Evolutionary conservation across 805 yeast species (phyloP).

Genomic region (Sugiyamaella chiloensis): DNA sequence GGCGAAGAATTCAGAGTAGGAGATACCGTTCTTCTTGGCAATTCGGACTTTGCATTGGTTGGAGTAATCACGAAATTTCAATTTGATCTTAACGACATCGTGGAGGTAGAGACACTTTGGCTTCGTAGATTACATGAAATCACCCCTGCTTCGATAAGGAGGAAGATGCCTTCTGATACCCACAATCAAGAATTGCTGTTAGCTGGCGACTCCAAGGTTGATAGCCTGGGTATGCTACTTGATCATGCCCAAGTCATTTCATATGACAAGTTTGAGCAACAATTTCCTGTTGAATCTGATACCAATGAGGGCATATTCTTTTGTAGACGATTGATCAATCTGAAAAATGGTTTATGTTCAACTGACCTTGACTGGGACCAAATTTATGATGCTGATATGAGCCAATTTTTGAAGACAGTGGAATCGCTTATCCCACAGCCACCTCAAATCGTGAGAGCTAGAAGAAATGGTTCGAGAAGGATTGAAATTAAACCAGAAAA

Average conservation of each 20-base stretch:
- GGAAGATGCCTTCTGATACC: constrained; percentile 1
- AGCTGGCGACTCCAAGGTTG: constrained; percentile 17
- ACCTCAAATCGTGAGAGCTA: not conserved
- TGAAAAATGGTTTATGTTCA: constrained; percentile 4
- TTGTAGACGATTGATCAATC: constrained; percentile 15
- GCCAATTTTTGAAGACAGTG: not conserved
- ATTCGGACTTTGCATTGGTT: constrained; percentile 7
- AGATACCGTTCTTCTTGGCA: constrained; percentile 17
- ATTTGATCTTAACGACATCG: constrained; percentile 10
- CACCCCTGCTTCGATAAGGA: not conserved
- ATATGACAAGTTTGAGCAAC: not conserved
- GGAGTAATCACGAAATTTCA: constrained; percentile 19
- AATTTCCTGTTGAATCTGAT: not conserved
- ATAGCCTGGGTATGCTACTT: constrained; percentile 14
- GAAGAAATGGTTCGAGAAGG: too few species aligned
- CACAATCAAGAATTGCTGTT: constrained; percentile 13
- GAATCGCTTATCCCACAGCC: constrained; percentile 2
- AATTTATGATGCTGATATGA: constrained; percentile 17
- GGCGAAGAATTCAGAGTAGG: constrained; percentile 16
- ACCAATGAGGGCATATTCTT: constrained; percentile 6
- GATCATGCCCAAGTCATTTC: constrained; percentile 16
- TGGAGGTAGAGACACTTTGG: constrained; percentile 21
- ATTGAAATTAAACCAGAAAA: constrained; percentile 7
- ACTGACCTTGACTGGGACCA: constrained; percentile 18
- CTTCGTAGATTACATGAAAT: constrained; percentile 15